phyloP scores from a whole-genome alignment of 768 basidiomycete species.

The Dacryopinax spathularia region DNA sequence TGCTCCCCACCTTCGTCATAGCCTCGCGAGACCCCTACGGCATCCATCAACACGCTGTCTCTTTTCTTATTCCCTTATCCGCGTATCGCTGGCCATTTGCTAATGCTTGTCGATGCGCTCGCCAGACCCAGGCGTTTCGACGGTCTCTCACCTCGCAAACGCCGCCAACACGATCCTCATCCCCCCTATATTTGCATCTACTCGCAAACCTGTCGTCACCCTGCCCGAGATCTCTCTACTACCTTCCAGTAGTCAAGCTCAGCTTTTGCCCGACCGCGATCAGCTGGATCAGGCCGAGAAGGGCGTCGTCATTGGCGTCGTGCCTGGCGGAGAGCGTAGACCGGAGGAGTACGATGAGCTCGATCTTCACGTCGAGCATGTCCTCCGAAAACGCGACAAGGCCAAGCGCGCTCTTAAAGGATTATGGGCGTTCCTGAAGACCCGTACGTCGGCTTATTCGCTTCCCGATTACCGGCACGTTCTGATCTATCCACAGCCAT shows the following conservation, averaged over 20 bases:
- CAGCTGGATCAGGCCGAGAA: not conserved
- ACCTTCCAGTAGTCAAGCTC: slow-evolving; percentile 5
- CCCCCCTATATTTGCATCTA: slow-evolving; percentile 56
- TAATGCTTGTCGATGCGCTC: not conserved
- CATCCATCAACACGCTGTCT: no score
- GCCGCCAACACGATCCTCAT: slow-evolving; percentile 66
- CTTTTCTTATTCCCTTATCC: no score
- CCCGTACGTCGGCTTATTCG: slow-evolving; percentile 36
- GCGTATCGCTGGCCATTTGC: not conserved
- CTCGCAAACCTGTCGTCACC: slow-evolving; percentile 51
- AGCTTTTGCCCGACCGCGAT: not conserved
- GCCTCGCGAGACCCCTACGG: no score
- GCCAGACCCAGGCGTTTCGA: slow-evolving; percentile 58
- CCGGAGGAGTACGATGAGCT: slow-evolving; percentile 28
- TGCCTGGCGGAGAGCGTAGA: not conserved
- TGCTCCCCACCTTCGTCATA: no score
- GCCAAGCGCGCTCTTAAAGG: slow-evolving; percentile 48
- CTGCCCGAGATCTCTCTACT: slow-evolving; percentile 29
- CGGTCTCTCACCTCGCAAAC: slow-evolving; percentile 61
- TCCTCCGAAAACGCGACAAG: slow-evolving; percentile 47
- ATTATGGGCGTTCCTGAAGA: slow-evolving; percentile 72
- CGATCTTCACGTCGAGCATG: slow-evolving; percentile 66
- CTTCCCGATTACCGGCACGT: not conserved
- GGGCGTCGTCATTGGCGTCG: not conserved
- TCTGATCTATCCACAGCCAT: slow-evolving; percentile 32